Conservation (phyloP, 441 rosid genomes). For the Populus hybrid region DNA sequence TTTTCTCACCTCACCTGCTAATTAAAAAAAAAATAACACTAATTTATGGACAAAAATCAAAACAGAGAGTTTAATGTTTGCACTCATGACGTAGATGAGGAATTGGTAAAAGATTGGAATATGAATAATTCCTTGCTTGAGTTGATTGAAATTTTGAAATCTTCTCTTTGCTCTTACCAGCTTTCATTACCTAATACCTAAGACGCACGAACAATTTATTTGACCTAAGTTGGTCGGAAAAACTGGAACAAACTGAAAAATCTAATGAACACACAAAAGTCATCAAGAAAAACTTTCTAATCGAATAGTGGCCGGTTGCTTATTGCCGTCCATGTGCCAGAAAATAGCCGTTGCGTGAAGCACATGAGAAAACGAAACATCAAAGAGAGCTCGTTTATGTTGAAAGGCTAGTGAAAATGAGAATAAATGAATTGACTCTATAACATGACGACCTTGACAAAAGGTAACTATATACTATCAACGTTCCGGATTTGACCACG, state of each 20-base stretch:
- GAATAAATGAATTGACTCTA: background rate
- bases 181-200: background rate
- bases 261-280: background rate
- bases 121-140: background rate
- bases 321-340: background rate
- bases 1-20: no score
- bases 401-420: background rate
- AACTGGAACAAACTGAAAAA: background rate
- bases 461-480: background rate
- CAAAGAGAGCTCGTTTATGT: background rate
- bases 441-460: background rate
- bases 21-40: no score
- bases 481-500: background rate
- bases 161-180: background rate
- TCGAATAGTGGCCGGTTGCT: background rate
- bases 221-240: constrained; percentile 2
- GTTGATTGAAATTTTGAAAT: background rate
- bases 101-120: background rate
- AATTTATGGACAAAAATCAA: no score
- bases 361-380: background rate
- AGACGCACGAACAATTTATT: background rate
- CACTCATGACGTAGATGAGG: background rate
- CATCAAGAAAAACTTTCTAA: background rate
- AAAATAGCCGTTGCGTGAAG: background rate
- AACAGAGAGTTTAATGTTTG: background rate